Evolutionary conservation across 352 stramenopile genomes (phyloP).

Genomic region (Phytophthora chlamydospora): DNA sequence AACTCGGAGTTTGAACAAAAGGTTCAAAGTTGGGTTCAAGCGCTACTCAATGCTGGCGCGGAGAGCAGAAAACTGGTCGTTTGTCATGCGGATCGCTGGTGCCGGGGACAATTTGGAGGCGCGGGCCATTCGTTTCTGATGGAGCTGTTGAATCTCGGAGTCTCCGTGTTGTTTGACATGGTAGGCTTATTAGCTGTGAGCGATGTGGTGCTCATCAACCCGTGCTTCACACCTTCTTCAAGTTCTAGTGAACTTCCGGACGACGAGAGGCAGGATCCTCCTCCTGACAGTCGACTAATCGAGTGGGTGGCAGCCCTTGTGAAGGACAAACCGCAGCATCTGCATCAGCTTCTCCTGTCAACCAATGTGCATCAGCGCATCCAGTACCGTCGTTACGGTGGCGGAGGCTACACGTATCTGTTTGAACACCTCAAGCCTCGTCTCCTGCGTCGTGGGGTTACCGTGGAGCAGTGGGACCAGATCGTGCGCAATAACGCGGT

Average conservation of each 20-base stretch:
- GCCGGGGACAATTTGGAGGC: slow-evolving; percentile 21
- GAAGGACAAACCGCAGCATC: slow-evolving; percentile 30
- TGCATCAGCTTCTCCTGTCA: slow-evolving; percentile 60
- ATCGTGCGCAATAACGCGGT: slow-evolving; percentile 54
- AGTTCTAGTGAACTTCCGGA: neutral
- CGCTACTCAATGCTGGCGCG: slow-evolving; percentile 42
- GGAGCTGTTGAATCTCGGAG: slow-evolving; percentile 39
- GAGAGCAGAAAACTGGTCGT: slow-evolving; percentile 61
- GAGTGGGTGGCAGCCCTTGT: slow-evolving; percentile 41
- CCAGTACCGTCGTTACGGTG: slow-evolving; percentile 74
- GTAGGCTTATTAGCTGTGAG: slow-evolving; percentile 70
- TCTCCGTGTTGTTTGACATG: slow-evolving; percentile 69
- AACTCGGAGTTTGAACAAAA: slow-evolving; percentile 12
- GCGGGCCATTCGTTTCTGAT: slow-evolving; percentile 42
- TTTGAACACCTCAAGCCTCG: slow-evolving; percentile 56
- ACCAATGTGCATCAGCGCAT: slow-evolving; percentile 68
- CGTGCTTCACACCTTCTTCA: slow-evolving; percentile 9
- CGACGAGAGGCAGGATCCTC: slow-evolving; percentile 32
- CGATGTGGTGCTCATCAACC: slow-evolving; percentile 53
- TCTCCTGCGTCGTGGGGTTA: slow-evolving; percentile 41
- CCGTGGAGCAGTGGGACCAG: slow-evolving; percentile 44
- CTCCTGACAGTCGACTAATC: slow-evolving; percentile 49
- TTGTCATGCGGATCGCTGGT: slow-evolving; percentile 78
- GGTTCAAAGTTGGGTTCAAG: slow-evolving; percentile 44
- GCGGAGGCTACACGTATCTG: slow-evolving; percentile 69